Conservation (phyloP, 768 basidiomycete species). For the Brasilioporus rufonigricans region DNA sequence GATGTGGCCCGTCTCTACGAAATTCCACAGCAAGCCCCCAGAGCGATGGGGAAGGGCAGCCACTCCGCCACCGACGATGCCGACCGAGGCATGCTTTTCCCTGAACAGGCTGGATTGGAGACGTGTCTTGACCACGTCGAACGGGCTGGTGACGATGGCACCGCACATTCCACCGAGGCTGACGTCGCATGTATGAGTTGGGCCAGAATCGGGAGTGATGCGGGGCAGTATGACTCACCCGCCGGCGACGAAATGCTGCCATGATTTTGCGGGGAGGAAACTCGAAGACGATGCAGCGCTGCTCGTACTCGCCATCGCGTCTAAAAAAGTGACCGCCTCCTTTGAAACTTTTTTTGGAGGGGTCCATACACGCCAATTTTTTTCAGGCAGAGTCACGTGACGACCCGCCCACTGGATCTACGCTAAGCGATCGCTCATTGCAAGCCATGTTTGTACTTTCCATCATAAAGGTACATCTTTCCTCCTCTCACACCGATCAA, state of each 20-base stretch:
- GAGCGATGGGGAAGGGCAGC: constrained; percentile 33
- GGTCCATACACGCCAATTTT: no score
- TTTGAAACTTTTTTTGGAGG: no score
- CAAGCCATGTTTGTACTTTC: constrained; percentile 54
- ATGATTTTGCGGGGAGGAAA: constrained; percentile 70
- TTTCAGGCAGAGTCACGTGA: no score
- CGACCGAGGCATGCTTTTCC: constrained; percentile 38
- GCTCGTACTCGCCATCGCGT: no score
- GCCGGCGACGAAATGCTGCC: constrained; percentile 83
- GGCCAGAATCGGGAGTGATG: neutral
- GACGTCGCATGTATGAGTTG: constrained; percentile 4
- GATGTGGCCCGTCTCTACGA: constrained; percentile 92
- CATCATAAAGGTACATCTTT: constrained; percentile 37
- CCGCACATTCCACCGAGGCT: constrained; percentile 98
- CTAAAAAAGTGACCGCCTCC: no score
- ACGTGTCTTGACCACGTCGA: constrained; percentile 98
- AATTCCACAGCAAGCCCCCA: constrained; percentile 77
- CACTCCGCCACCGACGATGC: constrained; percentile 31
- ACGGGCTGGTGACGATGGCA: constrained; percentile 93
- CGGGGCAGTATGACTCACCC: constrained; percentile 52
- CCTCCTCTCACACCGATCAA: no score
- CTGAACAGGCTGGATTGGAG: constrained; percentile 87
- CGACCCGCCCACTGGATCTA: no score
- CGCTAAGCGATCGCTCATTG: no score
- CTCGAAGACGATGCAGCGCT: constrained; percentile 35